Conservation (phyloP, 192 early-diverging fungal species). For the Paraglomus brasilianum region DNA sequence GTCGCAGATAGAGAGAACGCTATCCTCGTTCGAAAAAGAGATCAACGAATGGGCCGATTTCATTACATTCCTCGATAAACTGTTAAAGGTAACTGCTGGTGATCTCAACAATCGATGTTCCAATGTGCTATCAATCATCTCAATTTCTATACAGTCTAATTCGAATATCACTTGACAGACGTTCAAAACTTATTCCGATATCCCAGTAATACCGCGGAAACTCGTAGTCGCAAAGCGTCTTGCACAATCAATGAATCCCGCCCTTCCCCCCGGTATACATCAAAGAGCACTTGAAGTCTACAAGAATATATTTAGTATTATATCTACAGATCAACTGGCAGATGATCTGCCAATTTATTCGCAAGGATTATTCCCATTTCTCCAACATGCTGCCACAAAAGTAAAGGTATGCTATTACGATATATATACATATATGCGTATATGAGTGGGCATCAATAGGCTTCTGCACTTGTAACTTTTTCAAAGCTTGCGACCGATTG, state of each 20-base stretch:
- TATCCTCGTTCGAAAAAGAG: conserved; percentile 85
- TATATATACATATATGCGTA: not conserved
- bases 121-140: not conserved
- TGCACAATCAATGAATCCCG: conserved; percentile 94
- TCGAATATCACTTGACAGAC: conserved; percentile 44
- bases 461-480: too few relatives aligned
- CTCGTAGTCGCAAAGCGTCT: conserved; percentile 85
- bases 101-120: not conserved
- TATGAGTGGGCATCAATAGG: too few relatives aligned
- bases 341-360: conserved; percentile 85
- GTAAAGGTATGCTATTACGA: conserved; percentile 60
- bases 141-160: not conserved
- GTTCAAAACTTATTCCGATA: conserved; percentile 73
- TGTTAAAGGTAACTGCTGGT: conserved; percentile 59
- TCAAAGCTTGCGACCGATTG: not conserved
- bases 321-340: conserved; percentile 69
- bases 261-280: conserved; percentile 91
- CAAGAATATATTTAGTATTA: conserved; percentile 69
- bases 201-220: conserved; percentile 77
- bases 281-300: conserved; percentile 92
- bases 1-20: conserved; percentile 75
- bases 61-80: conserved; percentile 82
- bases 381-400: conserved; percentile 76
- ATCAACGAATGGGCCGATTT: conserved; percentile 96
- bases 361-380: conserved; percentile 87